phyloP scores from a whole-genome alignment of 2,329 filamentous ascomycete species.

The Arthrobotrys sphaeroides region DNA sequence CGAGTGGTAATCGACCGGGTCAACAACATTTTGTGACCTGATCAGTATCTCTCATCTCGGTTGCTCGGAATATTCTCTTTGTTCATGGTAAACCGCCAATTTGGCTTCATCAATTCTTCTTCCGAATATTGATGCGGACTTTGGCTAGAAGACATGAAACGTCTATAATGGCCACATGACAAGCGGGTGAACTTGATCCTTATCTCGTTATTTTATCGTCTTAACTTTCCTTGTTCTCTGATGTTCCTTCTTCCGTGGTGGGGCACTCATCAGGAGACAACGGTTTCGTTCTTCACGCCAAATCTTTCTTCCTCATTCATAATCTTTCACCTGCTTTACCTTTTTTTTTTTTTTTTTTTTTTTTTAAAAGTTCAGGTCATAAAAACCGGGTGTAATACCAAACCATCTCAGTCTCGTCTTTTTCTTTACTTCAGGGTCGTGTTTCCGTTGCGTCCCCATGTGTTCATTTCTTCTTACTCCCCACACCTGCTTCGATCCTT shows the following conservation, averaged over 20 bases:
- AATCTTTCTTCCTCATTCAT: background rate
- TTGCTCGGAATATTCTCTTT: slow-evolving; percentile 1
- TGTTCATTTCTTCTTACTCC: background rate
- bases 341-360: too few relatives aligned
- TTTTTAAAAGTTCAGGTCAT: slow-evolving; percentile 4
- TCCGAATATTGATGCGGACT: background rate
- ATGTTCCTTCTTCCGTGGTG: background rate
- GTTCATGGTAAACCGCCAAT: background rate
- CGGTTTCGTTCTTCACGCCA: background rate
- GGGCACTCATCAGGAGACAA: background rate
- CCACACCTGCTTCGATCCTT: background rate
- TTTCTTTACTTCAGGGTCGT: background rate
- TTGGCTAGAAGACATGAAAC: slow-evolving; percentile 18
- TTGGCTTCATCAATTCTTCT: background rate
- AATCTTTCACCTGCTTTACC: too few relatives aligned
- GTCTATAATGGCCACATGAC: background rate
- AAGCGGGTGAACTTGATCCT: background rate
- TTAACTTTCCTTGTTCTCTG: background rate
- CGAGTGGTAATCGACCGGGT: slow-evolving; percentile 76
- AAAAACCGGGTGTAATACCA: slow-evolving; percentile 34
- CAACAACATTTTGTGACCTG: background rate
- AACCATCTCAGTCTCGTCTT: slow-evolving; percentile 18
- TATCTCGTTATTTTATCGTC: background rate
- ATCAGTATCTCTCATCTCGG: background rate
- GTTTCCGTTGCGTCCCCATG: background rate